A percentile compares a stretch with the other conserved stretches of the same genome.
phyloP scores from a whole-genome alignment of 306 rosid genomes.

The Gleditsia sinensis region DNA sequence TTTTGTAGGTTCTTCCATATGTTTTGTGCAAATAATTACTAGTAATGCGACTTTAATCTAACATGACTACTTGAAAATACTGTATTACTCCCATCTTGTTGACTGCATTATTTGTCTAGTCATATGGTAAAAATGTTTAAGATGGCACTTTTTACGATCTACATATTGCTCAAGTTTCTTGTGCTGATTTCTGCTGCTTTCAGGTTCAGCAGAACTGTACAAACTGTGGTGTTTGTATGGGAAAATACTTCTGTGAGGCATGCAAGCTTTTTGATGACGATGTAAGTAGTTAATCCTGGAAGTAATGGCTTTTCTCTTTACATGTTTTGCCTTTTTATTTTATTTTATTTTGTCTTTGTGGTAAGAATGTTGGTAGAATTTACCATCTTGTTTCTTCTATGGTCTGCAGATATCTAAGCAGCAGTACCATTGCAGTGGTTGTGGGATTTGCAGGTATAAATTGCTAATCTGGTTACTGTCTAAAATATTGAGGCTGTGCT shows the following conservation, averaged over 20 bases:
- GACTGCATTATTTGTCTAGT: neutral
- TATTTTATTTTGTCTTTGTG: neutral
- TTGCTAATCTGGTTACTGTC: neutral
- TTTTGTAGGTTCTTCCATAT: neutral
- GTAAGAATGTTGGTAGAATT: neutral
- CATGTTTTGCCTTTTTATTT: neutral
- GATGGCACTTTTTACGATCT: neutral
- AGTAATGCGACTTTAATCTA: neutral
- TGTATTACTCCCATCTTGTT: neutral
- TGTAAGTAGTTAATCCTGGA: constrained; percentile 49
- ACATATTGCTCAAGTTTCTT: neutral
- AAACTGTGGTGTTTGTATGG: constrained; percentile 88
- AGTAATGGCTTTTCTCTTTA: neutral
- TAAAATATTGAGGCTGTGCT: neutral
- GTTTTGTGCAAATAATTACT: neutral
- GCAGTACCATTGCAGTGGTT: constrained; percentile 86
- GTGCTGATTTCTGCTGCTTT: constrained; percentile 35
- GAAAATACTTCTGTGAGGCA: constrained; percentile 71
- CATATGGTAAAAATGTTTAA: neutral
- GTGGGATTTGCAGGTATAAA: constrained; percentile 88
- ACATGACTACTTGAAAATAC: neutral
- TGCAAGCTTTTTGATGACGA: constrained; percentile 94
- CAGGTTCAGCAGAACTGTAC: constrained; percentile 81
- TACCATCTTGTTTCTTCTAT: neutral
- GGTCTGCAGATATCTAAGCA: constrained; percentile 66